Conservation (phyloP, 306 rosid species). For the Castanospermum australe region DNA sequence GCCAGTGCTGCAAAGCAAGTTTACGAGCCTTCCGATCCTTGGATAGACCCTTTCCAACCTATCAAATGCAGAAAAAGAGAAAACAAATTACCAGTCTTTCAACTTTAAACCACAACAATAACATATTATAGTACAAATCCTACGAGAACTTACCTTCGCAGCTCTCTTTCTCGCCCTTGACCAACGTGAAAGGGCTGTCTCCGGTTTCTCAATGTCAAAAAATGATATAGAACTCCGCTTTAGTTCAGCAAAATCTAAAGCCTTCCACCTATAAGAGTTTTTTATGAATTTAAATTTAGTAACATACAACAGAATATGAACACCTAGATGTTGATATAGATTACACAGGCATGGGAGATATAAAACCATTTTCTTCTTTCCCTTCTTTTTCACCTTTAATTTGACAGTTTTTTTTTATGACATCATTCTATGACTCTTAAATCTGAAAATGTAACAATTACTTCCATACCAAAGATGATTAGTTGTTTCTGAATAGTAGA, state of each 20-base stretch:
- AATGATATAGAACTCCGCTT: conserved; percentile 83
- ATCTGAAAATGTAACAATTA: background rate
- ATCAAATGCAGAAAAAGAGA: background rate
- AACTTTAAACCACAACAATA: conserved; percentile 1
- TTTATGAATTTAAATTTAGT: background rate
- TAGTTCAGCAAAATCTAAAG: conserved; percentile 81
- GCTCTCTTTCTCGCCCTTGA: conserved; percentile 78
- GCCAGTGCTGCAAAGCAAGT: conserved; percentile 93
- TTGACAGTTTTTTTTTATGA: background rate
- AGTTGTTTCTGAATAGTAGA: background rate
- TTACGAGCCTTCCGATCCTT: conserved; percentile 78
- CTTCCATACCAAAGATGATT: background rate
- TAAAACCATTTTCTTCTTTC: background rate
- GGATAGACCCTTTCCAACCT: conserved; percentile 91
- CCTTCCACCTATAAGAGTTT: conserved; percentile 66
- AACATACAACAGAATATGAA: background rate
- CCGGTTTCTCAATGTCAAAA: conserved; percentile 74
- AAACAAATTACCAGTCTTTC: background rate
- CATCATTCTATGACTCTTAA: background rate
- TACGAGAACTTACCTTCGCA: conserved; percentile 58
- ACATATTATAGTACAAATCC: background rate
- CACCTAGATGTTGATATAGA: background rate
- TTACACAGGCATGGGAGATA: background rate
- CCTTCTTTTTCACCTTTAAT: conserved; percentile 4
- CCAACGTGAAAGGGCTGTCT: conserved; percentile 82